These are phyloP conservation scores for Dictyostelium purpureum DNA, from an alignment of 78 protist genomes.

Conservation along the genomic window DNA sequence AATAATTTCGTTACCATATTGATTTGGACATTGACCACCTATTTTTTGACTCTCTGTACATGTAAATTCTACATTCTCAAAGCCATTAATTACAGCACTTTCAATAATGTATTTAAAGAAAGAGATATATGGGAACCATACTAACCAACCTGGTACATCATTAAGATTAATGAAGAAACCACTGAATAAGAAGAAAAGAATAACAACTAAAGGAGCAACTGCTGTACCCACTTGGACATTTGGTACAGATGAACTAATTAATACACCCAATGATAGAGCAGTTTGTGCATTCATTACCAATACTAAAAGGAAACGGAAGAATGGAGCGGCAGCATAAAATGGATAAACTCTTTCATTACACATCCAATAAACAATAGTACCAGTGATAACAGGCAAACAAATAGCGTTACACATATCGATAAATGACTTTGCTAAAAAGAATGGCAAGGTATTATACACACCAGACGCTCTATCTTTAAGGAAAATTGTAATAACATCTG, in stretches of 20 bases:
- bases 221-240: slow-evolving; percentile 45
- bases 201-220: slow-evolving; percentile 45
- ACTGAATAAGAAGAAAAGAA: slow-evolving; percentile 70
- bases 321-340: slow-evolving; percentile 57
- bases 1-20: slow-evolving; percentile 54
- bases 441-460: slow-evolving; percentile 62
- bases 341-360: slow-evolving; percentile 55
- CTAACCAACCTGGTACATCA: slow-evolving; percentile 70
- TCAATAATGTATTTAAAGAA: slow-evolving; percentile 50
- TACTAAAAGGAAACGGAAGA: slow-evolving; percentile 21
- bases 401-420: slow-evolving; percentile 24
- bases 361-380: slow-evolving; percentile 71
- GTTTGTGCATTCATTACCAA: slow-evolving; percentile 14
- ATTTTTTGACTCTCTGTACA: slow-evolving; percentile 39
- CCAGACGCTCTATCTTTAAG: slow-evolving; percentile 63
- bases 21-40: slow-evolving; percentile 52
- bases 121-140: slow-evolving; percentile 18
- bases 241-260: slow-evolving; percentile 42
- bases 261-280: slow-evolving; percentile 18
- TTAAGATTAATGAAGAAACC: slow-evolving; percentile 73
- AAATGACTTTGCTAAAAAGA: slow-evolving; percentile 73
- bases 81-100: slow-evolving; percentile 50
- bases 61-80: slow-evolving; percentile 12
- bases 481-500: slow-evolving; percentile 37
- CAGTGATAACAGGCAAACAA: slow-evolving; percentile 12